Evolutionary conservation across 2,329 filamentous ascomycete genomes (phyloP), one percentile per base, ranked within the genome.

Genomic region (Plectosphaerella sp.): DNA sequence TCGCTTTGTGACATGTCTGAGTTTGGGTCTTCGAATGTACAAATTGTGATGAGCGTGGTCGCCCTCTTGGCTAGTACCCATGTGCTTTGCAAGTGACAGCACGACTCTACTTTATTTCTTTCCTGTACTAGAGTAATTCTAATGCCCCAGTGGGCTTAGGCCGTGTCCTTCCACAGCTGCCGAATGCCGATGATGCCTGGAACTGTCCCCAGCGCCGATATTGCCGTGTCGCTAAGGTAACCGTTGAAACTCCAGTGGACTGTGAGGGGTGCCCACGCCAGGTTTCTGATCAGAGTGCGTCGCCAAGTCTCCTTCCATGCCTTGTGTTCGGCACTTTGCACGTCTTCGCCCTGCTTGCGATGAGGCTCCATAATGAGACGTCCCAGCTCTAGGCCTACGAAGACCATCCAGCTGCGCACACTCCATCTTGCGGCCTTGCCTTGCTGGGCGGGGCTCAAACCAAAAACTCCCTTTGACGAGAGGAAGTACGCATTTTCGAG

Each of bases 401-500:
- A 91, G 22, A 80, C 78, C 51, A 86, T 83, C 91, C 93, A 97
- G 57, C 88, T 89, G 45, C 91, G 79, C 52, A 83, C 84, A 69
- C 88, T 91, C 84, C 87, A 89, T 16, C 84, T 67, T 69, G 81
- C 86, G 64, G 86, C 84, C 58, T 72, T 76, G 25, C 67, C 77
- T 65, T 88, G 79, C 47, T 78, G 79, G 47, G 79, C 75, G 14
- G 77, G 74, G 6, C 70, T 69, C 71, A 82, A 77, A 15, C 71
- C 76, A 48, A 96, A 65, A 4, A 95, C 80, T 18, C 87, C 86
- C 67, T 91, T 91, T 54, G 77, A 75, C 3, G 84, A 78, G 37
- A 97, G 78, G 72, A 88, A 96, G 15, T 88, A 88, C 39, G 80
- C 78, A 71, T 96, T 97, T 75, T 99, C 94, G 41, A 93, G 77